Base-by-base conservation (phyloP, 1,284 basidiomycete species). In the Sphaerobolus stellatus region DNA sequence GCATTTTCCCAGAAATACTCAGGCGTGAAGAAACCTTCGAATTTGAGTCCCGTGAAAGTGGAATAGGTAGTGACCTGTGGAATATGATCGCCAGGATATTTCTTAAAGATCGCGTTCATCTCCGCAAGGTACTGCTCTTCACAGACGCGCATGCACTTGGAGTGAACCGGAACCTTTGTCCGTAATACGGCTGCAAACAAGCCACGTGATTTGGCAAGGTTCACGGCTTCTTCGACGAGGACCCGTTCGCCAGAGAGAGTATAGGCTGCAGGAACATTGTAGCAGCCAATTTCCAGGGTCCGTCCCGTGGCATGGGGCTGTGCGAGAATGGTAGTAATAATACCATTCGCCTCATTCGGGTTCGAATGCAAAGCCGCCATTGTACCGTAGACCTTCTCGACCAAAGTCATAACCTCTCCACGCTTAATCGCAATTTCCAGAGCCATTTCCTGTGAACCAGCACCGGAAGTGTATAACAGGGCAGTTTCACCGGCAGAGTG, bases 401-500 rank as follows among this genome's bases (percentile, higher is more conserved):
- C 56, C 1, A 67, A 52, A 0, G 65, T 54, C 61, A 79, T 67
- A 2, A 72, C 69, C 16, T 56, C 56, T 1, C 71, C 72, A 13
- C 75, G 67, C 22, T 66, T 66, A 29, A 77, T 71, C 1, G 75
- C 69, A 4, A 77, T 49, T 59, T 75, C 64, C 14, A 79, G 40
- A 1, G 73, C 74, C 68, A 77, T 66, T 1, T 60, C 69, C 52
- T 69, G 71, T 0, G 73, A 58, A 0, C 61, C 70, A 2, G 76
- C 70, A 6, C 77, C 76, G 5, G 70, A 75, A 0, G 74, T 73
- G 55, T 76, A 77, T 1, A 77, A 49, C 16, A 76, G 52, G 0
- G 74, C 71, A 1, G 75, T 73, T 59, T 79, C 77, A 5, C 75
- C 75, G 2, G 70, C 68, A 5, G 72, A 74, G 62, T 76, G 74